Base-by-base conservation (phyloP, 305 asterid species). In the Fraxinus nigra region DNA sequence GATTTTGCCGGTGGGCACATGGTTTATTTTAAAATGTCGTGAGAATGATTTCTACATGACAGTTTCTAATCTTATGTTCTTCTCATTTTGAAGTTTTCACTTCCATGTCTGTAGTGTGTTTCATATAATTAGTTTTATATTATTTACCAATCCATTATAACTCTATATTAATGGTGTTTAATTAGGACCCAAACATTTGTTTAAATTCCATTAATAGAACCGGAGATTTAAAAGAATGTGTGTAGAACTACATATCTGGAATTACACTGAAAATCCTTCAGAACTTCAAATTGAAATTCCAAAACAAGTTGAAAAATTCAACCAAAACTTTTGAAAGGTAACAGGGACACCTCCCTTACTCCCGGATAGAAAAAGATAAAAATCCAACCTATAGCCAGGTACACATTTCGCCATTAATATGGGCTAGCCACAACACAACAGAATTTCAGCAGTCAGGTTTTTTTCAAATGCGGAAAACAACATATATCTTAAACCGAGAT, bases 121-220 rank as follows among this genome's bases (percentile, higher is more conserved):
- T 51, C 22, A 51, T 0, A 16, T 51, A 51, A 59, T 59, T 20
- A n/a, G 40, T 40, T 69, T 34, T 10, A 80, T 26, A 33, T 33
- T 33, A 35, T 67, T 32, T 78, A 78, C 65, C 74, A 56, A 48
- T 34, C 24, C 76, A 16, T 33, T 72, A 77, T n/a, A 40, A 76
- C 46, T 37, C 32, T 20, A 30, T 10, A 28, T 30, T 18, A 40
- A 56, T 16, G 20, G 5, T 4, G 4, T 33, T 33, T 33, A 33
- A 20, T 56, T 56, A 59, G 28, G 28, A 59, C 61, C 26, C 7
- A 35, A 73, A 70, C 9, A 24, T 8, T 4, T 30, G 33, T 67
- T 80, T 9, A 8, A 54, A 35, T 56, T 67, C 18, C 56, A 33
- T 81, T 82, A 40, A 78, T n/a, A 69, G 33, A 74, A 43, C 61